These are phyloP conservation scores for Grosmannia huntii DNA, from an alignment of 2,329 filamentous ascomycete species.

Conservation along the genomic window DNA sequence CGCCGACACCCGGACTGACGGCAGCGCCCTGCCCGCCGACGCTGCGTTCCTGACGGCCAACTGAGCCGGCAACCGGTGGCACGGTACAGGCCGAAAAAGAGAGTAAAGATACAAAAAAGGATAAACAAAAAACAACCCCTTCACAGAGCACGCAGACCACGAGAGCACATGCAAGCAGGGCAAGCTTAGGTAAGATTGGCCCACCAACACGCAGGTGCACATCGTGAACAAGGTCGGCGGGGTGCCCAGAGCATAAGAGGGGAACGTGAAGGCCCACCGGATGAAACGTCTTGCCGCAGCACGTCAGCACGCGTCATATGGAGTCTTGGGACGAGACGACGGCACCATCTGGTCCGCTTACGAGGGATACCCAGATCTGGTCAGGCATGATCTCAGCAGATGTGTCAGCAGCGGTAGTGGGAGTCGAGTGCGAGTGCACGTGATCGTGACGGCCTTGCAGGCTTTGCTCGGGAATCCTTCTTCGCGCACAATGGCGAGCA, in stretches of 20 bases:
- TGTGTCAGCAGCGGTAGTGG: too few relatives aligned
- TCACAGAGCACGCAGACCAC: too few relatives aligned
- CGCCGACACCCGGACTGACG: conserved; percentile 27
- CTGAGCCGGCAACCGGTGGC: conserved; percentile 21
- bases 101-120: background rate
- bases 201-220: background rate
- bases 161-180: too few relatives aligned
- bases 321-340: conserved; percentile 30
- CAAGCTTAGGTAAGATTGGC: too few relatives aligned
- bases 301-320: conserved; percentile 23
- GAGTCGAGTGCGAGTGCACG: conserved; percentile 28
- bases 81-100: too few relatives aligned
- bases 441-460: conserved; percentile 23
- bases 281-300: conserved; percentile 13
- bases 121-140: background rate
- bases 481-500: conserved; percentile 24
- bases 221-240: conserved; percentile 17
- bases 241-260: background rate
- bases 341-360: background rate
- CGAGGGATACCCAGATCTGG: background rate
- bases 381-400: too few relatives aligned
- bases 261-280: conserved; percentile 8
- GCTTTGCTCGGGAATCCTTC: too few relatives aligned
- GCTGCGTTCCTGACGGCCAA: conserved; percentile 46
- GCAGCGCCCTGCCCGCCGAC: conserved; percentile 35